Evolutionary conservation across 202 grass and related monocot genomes (phyloP), one percentile per base, ranked within the genome.

Genomic region (Saccharum hybrid): DNA sequence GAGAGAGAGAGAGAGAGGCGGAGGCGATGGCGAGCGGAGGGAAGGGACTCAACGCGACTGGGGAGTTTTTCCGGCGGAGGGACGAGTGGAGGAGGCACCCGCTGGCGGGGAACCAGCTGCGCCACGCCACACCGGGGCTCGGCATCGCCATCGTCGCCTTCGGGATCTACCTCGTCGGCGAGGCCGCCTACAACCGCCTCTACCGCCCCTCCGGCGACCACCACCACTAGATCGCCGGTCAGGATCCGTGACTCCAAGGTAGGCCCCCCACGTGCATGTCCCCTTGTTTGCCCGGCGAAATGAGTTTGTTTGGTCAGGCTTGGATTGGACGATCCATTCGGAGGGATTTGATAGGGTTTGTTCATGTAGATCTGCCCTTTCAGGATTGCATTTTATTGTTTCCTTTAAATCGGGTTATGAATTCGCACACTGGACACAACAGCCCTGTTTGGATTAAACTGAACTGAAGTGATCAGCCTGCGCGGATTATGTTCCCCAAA

Each of bases 91-190:
- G 96, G 91, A 89, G 45, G 82, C 96, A 98, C 75, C 96, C 96
- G 18, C 76, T 86, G 89, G 69, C 92, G 64, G 85, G 84, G 54
- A 95, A 98, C 83, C 89, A 98, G 76, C 56, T 98, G 75, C 96
- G 96, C 83, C 83, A 88, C 26, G 90, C 96, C 34, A 85, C 85
- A 0, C 96, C 93, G 6, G 96, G 96, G 26, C 87, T 98, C 72
- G 96, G 96, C 78, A 98, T 93, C 83, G 92, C 93, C 42, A 87
- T 98, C 81, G 91, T 98, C 85, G 93, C 96, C 70, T 98, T 95
- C 71, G 96, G 96, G 68, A 85, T 98, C 91, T 98, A 98, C 89
- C 81, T 98, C 75, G 90, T 89, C 60, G 90, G 88, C n/a, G 96
- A 98, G 85, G 85, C 90, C 41, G 85, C 91, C 83, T 98, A 95